Base-by-base conservation (phyloP, 164 flowering plant genomes). In the Umbellularia californica region DNA sequence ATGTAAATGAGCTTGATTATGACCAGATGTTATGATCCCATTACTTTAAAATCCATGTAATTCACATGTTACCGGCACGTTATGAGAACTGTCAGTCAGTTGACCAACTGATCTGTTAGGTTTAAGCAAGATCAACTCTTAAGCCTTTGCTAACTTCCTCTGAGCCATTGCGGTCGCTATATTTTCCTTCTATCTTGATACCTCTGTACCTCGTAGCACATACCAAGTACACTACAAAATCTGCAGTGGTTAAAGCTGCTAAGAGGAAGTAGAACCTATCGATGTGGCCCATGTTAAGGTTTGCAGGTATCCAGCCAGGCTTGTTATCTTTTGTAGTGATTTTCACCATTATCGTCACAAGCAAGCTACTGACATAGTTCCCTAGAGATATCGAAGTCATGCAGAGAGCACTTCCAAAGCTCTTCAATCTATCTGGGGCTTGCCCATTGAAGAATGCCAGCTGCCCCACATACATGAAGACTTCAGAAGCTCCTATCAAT, bases 391-490 rank as follows among this genome's bases (percentile, higher is more conserved):
- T 90, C 3, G 98, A 94, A 14, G 94, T 90, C 95, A 91, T 92
- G 80, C 95, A 90, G 27, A 94, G 95, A 15, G 97, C 97, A 75
- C 97, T 92, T 10, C 97, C 98, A 25, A 94, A 92, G 81, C 97
- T 92, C 82, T 92, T 94, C 17, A 94, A 83, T 24, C 93, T 91
- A 70, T 92, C 97, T 1, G 97, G 98, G 9, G 95, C 79, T 72
- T 92, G 94, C 2, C 86, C 91, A 70, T 90, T 92, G 86, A 92
- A 94, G 82, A 94, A 94, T 77, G 90, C 98, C 58, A 94, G 74
- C 74, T 94, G 98, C 5, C 92, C 91, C 0, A 92, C 98, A 65
- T 88, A 92, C 97, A 94, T 92, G 81, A 92, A 94, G n/a, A 92
- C 97, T 76, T 94, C 98, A 0, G 98, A 94, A 9, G 92, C 97